Evolutionary conservation across 805 yeast species (phyloP), one percentile per base, ranked within the genome.

Genomic region (Nakazawaea pomicola): DNA sequence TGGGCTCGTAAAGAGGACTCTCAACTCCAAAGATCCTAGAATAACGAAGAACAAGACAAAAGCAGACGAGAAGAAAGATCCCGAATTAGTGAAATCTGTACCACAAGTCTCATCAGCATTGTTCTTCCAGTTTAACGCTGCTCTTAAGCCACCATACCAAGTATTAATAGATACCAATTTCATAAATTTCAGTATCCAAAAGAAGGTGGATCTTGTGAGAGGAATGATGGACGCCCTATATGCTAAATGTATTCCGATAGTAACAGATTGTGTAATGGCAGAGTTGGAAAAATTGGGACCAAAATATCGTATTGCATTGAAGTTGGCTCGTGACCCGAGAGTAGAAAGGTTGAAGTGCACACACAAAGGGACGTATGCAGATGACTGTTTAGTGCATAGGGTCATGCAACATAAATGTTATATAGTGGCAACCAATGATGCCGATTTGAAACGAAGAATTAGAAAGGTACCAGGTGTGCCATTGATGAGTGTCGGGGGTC

Each of bases 381-480:
- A 93, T 78, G 99, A 93, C 63, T 93, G 99, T 62, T 60, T 93
- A 7, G 98, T 93, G 14, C 80, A 84, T 58, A 73, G 99, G 52
- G 95, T 93, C 6, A 74, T 91, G 60, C 97, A 91, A 56, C 98
- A 93, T 65, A 93, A 93, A 60, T 93, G 99, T 64, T 93, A 79
- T 56, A 90, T 93, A 42, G 97, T 93, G 28, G 99, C 99, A 36
- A 91, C 98, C 1, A 93, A 91, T 59, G 99, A 93, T 79, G 97
- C 96, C 11, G 98, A 91, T 53, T 68, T 93, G 58, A 93, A 93
- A 59, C 80, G 96, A 56, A 76, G 99, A 61, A 76, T 93, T 24
- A 77, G 99, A 66, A 93, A 93, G 62, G 88, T 93, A 20, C 99
- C 99, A 1, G 99, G 99, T 54, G 85, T 93, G 47, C 99, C 99